Evolutionary conservation across 345 rosid species (phyloP), one percentile per base, ranked within the genome.

Genomic region (Mercurialis annua): DNA sequence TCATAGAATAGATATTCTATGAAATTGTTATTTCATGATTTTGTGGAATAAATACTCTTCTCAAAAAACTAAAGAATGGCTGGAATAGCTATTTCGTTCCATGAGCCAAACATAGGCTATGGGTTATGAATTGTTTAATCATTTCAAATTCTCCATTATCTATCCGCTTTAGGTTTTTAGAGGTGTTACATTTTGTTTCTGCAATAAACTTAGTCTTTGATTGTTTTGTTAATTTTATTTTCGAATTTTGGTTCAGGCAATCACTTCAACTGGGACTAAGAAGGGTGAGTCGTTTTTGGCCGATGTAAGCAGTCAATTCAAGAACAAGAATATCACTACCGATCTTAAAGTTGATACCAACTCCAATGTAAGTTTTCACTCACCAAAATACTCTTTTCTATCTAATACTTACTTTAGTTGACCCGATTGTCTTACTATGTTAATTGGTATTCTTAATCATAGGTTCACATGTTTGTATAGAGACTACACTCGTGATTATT

Each of bases 361-460:
- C 53, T 62, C 97, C 53, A 88, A 92, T 47, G 97, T 90, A 76
- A 78, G 97, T 72, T 36, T 9, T 14, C 16, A 3, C 40, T 36
- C 5, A 3, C 9, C 9, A 36, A 40, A 34, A 18, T 20, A 40
- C 17, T 55, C 33, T 16, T 18, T 54, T 30, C 17, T 51, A 58
- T 33, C 8, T 48, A 8, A 43, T 52, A 33, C 18, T 30, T 36
- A n/a, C 55, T 17, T 56, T 21, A 33, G 29, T 10, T 57, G 12
- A n/a, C n/a, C n/a, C n/a, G 40, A 7, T 6, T 10, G 38, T 9
- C 24, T 11, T 21, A 18, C 53, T 7, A 11, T 65, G 51, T 47
- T 36, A 11, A 6, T 31, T 57, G 18, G 20, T 21, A 6, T 24
- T 20, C 29, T 65, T 59, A 15, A 18, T 9, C 27, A 67, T 33